These are phyloP conservation scores for Malus domestica DNA, from an alignment of 306 rosid genomes.

Conservation along the genomic window ASM211411v1 NC_041801.1:4467501-4468000, in stretches of 20 bases:
- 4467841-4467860: constrained; percentile 16
- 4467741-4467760: background rate
- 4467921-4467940: constrained; percentile 42
- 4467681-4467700: too few relatives aligned
- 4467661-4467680: too few relatives aligned
- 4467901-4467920: constrained; percentile 8
- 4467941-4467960: constrained; percentile 17
- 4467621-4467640: too few relatives aligned
- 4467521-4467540: background rate
- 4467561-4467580: too few relatives aligned
- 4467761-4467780: background rate
- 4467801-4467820: constrained; percentile 37
- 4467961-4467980: background rate
- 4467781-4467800: background rate
- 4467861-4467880: constrained; percentile 19
- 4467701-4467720: background rate
- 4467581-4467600: too few relatives aligned
- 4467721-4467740: background rate
- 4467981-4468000: too few relatives aligned
- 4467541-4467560: too few relatives aligned
- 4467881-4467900: background rate
- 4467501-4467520: background rate
- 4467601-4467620: too few relatives aligned
- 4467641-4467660: too few relatives aligned
- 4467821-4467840: constrained; percentile 12